phyloP scores from a whole-genome alignment of 2,329 filamentous ascomycete species.

The Teratosphaeria zuluensis region DNA sequence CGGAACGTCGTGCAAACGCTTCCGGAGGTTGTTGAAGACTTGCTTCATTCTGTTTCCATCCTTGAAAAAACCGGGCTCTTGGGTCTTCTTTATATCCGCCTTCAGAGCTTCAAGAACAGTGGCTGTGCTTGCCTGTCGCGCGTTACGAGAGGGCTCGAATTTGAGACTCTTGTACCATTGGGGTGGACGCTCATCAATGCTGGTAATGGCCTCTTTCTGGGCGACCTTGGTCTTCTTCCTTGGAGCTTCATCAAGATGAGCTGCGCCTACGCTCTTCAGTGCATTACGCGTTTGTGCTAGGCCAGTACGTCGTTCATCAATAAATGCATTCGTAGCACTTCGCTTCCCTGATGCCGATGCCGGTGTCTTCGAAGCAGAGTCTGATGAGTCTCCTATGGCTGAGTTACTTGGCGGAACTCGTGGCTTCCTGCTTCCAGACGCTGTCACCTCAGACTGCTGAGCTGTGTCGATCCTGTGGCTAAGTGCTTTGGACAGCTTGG shows the following conservation, averaged over 20 bases:
- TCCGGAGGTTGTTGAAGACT: slow-evolving; percentile 20
- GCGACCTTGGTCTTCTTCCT: neutral
- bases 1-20: slow-evolving; percentile 30
- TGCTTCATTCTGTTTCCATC: neutral
- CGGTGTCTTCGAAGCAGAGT: neutral
- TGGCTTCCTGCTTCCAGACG: neutral
- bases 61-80: slow-evolving; percentile 1
- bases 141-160: neutral
- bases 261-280: neutral
- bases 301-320: neutral
- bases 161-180: slow-evolving; percentile 11
- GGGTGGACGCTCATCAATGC: slow-evolving; percentile 9
- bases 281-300: neutral
- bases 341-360: neutral
- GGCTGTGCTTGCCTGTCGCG: slow-evolving; percentile 3
- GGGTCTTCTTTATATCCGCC: slow-evolving; percentile 1
- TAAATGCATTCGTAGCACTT: neutral
- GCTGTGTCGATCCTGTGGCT: neutral
- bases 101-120: slow-evolving; percentile 5
- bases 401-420: neutral
- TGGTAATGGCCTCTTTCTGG: neutral
- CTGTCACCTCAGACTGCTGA: neutral
- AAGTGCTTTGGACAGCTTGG: neutral
- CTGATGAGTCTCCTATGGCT: neutral
- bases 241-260: neutral